Base-by-base conservation (phyloP, 768 basidiomycete species). In the Royoungia palumana region DNA sequence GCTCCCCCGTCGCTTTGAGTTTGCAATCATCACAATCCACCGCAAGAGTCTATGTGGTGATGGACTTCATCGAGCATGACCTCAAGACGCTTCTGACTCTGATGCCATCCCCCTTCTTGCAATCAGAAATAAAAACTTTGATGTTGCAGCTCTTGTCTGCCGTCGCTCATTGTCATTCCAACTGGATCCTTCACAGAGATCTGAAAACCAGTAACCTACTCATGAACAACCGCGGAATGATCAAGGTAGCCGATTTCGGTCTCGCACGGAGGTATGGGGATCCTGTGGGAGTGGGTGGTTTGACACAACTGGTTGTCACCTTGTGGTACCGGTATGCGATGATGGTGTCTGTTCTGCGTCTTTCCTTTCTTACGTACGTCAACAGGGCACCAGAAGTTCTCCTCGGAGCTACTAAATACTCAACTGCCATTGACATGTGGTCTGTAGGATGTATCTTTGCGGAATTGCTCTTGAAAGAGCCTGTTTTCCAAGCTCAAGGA, bases 31-130 rank as follows among this genome's bases (percentile, higher is more conserved):
- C 47, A 49, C 34, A 22, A 42, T 41, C 24, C 19, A 54, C 53
- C 58, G 36, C 39, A 64, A 97, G 96, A 74, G 92, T 98, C 37
- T 99, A 94, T 69, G 94, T 99, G 56, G 96, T 98, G 30, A 96
- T 96, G 94, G 94, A 96, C 67, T 99, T 99, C 64, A 95, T 99
- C 65, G 96, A 99, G 69, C 96, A 99, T 69, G 96, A 99, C 68
- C 85, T 99, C 66, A 99, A 99, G 71, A 88, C 94, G 6, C 80
- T 99, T 44, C 78, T 99, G 49, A 89, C 87, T 21, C 73, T 91
- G 53, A 98, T 98, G 96, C 94, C 94, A 2, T 81, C 87, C 27
- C 94, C 96, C 2, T 99, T 99, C 74, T 74, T 97, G 35, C 93
- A 95, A 70, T 95, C 93, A 35, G 96, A 99, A 71, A 89, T 98